These are phyloP conservation scores for Datura wrightii DNA, from an alignment of 257 asterid species.

Conservation along the genomic window DNA sequence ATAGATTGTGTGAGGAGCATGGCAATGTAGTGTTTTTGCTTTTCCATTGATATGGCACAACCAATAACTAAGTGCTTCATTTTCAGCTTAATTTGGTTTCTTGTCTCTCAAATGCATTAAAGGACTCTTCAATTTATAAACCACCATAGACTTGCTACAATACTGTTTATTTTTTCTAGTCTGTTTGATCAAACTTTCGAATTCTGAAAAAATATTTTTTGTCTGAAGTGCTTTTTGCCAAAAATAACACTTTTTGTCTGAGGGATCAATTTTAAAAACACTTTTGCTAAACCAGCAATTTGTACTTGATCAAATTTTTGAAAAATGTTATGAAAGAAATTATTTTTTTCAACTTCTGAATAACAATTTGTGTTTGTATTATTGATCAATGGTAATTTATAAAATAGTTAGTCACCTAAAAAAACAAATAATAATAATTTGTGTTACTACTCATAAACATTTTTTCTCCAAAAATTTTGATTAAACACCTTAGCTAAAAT, in stretches of 20 bases:
- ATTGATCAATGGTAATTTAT: too few relatives aligned
- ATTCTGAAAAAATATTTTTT: not conserved
- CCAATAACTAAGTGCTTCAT: conserved; percentile 20
- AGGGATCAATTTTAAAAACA: not conserved
- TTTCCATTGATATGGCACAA: conserved; percentile 30
- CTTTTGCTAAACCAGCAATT: not conserved
- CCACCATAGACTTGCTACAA: not conserved
- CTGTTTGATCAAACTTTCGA: not conserved
- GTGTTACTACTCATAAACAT: not conserved
- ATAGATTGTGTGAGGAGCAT: conserved; percentile 53
- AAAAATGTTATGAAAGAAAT: not conserved
- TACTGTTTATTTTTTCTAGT: not conserved
- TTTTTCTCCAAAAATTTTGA: not conserved
- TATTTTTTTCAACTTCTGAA: not conserved
- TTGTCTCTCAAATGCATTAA: not conserved
- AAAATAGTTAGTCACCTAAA: too few relatives aligned
- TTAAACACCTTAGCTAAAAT: not conserved
- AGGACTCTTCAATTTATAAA: conserved; percentile 27
- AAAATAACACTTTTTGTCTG: not conserved
- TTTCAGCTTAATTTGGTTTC: conserved; percentile 8
- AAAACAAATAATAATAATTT: not conserved
- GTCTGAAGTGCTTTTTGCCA: not conserved
- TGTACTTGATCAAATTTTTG: not conserved
- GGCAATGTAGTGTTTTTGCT: conserved; percentile 44
- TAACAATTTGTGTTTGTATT: not conserved